phyloP scores from a whole-genome alignment of 2,329 filamentous ascomycete genomes.

The Ophiostoma sp. region DNA sequence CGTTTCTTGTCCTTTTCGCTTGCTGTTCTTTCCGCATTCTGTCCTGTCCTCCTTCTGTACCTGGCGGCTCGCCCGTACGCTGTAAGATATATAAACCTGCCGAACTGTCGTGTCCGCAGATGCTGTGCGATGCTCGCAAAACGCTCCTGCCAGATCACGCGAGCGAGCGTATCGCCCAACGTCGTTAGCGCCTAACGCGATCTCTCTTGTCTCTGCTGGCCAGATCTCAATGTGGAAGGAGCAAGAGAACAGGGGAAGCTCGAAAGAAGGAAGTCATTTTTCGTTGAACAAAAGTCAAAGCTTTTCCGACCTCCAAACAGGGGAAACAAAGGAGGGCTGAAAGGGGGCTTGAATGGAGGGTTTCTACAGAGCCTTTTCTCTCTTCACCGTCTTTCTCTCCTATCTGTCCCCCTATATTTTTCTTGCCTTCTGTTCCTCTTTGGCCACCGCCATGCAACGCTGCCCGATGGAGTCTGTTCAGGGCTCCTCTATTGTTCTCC shows the following conservation, averaged over 20 bases:
- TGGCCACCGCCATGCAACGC: background rate
- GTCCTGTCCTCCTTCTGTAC: background rate
- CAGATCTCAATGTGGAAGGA: slow-evolving; percentile 6
- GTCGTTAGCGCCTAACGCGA: background rate
- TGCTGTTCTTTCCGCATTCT: background rate
- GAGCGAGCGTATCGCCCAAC: background rate
- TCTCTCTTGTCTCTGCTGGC: background rate
- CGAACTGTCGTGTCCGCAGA: background rate
- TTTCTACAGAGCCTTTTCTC: background rate
- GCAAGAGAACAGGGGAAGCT: background rate
- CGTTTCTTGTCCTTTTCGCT: background rate
- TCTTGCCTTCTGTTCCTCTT: background rate
- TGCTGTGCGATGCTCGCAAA: background rate
- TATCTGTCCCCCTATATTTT: background rate
- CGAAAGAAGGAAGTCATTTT: background rate
- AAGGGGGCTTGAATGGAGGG: background rate
- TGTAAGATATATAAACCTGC: background rate
- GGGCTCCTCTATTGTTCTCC: background rate
- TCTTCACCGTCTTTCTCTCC: slow-evolving; percentile 11
- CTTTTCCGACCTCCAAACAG: background rate
- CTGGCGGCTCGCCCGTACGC: background rate
- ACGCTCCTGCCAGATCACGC: background rate
- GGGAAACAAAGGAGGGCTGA: background rate
- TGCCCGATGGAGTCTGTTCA: background rate
- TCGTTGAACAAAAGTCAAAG: background rate